Evolutionary conservation across 306 rosid species (phyloP), one percentile per base, ranked within the genome.

Genomic region (Vicia sativa): DNA sequence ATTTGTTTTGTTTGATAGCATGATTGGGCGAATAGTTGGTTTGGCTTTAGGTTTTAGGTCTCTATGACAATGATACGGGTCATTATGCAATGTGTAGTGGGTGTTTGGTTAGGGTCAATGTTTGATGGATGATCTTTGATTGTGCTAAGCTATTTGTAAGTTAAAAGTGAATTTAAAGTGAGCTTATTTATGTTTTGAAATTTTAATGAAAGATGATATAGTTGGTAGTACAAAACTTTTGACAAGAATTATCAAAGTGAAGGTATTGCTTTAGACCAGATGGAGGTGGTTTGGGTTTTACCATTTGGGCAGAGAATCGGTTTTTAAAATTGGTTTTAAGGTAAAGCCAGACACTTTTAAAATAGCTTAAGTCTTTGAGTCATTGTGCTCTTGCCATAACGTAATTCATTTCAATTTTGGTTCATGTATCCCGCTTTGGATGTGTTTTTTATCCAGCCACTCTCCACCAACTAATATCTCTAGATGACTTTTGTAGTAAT

Each of bases 381-480:
- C 25, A 18, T n/a, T 9, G 9, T 59, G 64, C 34, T 57, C 68
- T 65, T 60, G 34, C 26, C 39, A 7, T 35, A 60, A 56, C 42
- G 16, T 59, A 42, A 21, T 55, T 69, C 65, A n/a, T 46, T 72
- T 62, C 68, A 2, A 56, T 70, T 50, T 60, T 62, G 26, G 31
- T 37, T 38, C 65, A 54, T 28, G 62, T n/a, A 49, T 55, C 68
- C 49, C 14, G 31, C 8, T 48, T n/a, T 73, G 73, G 45, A 67
- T 81, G 12, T 68, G 52, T 46, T 56, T 50, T 15, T 41, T 11
- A 12, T 48, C 15, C 42, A 5, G 49, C 72, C n/a, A 70, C 61
- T 60, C 21, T 28, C 52, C 52, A 7, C 68, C 13, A 41, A 67
- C 70, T 28, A 45, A 67, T 31, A 12, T 62, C 61, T 11, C 9